Percentiles rank a stretch among this genome's conserved stretches.
Evolutionary conservation across 2,329 filamentous ascomycete species (phyloP).

Genomic region (Colletotrichum karsti): DNA sequence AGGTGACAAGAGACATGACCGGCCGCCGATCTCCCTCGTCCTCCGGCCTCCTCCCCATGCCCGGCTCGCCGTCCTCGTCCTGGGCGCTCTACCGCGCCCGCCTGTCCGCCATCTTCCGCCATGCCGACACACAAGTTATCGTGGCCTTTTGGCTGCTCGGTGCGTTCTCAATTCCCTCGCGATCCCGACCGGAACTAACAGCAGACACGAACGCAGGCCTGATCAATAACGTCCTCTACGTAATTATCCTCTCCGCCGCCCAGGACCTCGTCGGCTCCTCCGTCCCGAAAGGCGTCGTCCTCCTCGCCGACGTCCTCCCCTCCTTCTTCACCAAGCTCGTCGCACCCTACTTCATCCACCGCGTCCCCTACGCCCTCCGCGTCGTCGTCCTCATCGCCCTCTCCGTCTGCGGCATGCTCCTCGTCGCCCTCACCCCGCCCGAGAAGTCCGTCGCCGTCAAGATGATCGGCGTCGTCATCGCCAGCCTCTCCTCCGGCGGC

Average conservation of each 20-base stretch:
- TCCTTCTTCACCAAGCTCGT: conserved; percentile 88
- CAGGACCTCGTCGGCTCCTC: conserved; percentile 93
- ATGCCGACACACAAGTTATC: conserved; percentile 76
- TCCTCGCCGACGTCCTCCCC: conserved; percentile 91
- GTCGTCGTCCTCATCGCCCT: conserved; percentile 78
- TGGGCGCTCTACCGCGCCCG: conserved; percentile 79
- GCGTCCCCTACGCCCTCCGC: conserved; percentile 80
- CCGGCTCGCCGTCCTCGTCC: conserved; percentile 68
- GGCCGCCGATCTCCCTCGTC: conserved; percentile 48
- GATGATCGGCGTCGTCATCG: conserved; percentile 83
- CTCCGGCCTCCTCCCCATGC: conserved; percentile 62
- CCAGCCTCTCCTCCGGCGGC: conserved; percentile 84
- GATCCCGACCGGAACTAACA: neutral
- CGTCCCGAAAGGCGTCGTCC: conserved; percentile 89
- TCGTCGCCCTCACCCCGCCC: conserved; percentile 82
- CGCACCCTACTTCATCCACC: conserved; percentile 93
- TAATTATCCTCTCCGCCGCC: conserved; percentile 93
- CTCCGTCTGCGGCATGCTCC: conserved; percentile 86
- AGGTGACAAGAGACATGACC: conserved; percentile 38
- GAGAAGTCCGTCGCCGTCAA: conserved; percentile 74
- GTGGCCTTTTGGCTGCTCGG: conserved; percentile 94
- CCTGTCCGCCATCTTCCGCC: conserved; percentile 68
- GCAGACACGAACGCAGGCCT: conserved; percentile 62
- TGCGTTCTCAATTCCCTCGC: conserved; percentile 42
- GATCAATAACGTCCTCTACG: conserved; percentile 98